Evolutionary conservation across 805 yeast species (phyloP).

Genomic region (Candida insectalens): DNA sequence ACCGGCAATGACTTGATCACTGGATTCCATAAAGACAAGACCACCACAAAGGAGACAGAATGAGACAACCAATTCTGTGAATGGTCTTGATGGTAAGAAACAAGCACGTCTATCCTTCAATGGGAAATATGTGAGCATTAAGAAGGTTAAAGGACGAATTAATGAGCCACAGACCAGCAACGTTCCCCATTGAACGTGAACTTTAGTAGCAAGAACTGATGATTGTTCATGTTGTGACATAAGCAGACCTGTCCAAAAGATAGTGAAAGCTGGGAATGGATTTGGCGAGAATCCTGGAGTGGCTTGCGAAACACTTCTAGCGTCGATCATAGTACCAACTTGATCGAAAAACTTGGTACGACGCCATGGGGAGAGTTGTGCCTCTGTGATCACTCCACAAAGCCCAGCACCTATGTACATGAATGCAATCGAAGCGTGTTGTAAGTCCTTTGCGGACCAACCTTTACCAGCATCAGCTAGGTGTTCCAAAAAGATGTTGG

Average conservation of each 20-base stretch:
- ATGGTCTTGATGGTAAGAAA: conserved; percentile 55
- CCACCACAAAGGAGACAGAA: conserved; percentile 87
- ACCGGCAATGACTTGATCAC: conserved; percentile 76
- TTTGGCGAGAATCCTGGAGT: conserved; percentile 81
- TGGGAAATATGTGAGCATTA: conserved; percentile 39
- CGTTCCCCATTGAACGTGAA: conserved; percentile 92
- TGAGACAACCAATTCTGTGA: conserved; percentile 74
- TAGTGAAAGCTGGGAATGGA: conserved; percentile 88
- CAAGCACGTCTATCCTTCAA: conserved; percentile 17
- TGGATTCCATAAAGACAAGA: conserved; percentile 81
- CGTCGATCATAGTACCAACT: conserved; percentile 12
- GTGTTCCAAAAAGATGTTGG: conserved; percentile 88
- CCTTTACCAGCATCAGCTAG: conserved; percentile 66
- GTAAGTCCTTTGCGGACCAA: conserved; percentile 87
- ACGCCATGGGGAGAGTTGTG: conserved; percentile 56
- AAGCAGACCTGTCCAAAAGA: conserved; percentile 91
- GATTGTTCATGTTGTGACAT: conserved; percentile 95
- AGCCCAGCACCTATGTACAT: conserved; percentile 88
- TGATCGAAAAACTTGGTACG: conserved; percentile 15
- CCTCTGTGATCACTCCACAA: conserved; percentile 79
- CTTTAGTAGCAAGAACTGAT: conserved; percentile 60
- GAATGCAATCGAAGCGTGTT: conserved; percentile 85
- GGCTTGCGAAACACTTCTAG: conserved; percentile 15
- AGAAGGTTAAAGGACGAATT: conserved; percentile 59
- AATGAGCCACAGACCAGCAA: conserved; percentile 75